Evolutionary conservation across 129 eudicot genomes (phyloP).

Genomic region (Apium graveolens): DNA sequence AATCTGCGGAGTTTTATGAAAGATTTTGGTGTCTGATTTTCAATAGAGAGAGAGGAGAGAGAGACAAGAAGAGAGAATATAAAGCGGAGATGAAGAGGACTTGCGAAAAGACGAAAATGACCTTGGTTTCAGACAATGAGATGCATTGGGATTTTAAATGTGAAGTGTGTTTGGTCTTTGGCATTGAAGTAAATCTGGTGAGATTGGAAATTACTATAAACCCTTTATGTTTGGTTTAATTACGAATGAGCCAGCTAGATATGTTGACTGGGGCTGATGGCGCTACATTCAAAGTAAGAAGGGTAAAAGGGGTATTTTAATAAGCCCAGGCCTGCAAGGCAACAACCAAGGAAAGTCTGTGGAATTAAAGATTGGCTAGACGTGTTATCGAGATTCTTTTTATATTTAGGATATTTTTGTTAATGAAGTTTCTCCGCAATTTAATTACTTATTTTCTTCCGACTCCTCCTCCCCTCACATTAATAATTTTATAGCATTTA

Average conservation of each 20-base stretch:
- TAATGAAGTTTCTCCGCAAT: neutral
- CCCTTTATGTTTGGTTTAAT: neutral
- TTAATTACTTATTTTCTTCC: too few species aligned
- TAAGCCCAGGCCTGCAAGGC: neutral
- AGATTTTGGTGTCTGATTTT: conserved; percentile 4
- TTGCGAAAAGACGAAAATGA: neutral
- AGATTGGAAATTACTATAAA: neutral
- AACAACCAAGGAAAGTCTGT: neutral
- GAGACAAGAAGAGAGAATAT: neutral
- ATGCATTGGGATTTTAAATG: conserved; percentile 5
- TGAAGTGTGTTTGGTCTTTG: neutral
- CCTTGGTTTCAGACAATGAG: neutral
- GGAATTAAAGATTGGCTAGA: neutral
- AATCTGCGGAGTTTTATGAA: neutral
- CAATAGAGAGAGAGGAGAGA: neutral
- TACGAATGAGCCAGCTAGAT: neutral
- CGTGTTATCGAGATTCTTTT: neutral
- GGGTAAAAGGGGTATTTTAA: neutral
- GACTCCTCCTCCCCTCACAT: too few species aligned
- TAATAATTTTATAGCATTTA: too few species aligned
- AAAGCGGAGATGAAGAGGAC: neutral
- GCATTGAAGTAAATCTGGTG: neutral
- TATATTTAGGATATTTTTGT: neutral
- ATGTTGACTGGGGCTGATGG: neutral
- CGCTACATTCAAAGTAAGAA: conserved; percentile 1